phyloP scores from a whole-genome alignment of 306 rosid species.

The Inga leiocalycina region DNA sequence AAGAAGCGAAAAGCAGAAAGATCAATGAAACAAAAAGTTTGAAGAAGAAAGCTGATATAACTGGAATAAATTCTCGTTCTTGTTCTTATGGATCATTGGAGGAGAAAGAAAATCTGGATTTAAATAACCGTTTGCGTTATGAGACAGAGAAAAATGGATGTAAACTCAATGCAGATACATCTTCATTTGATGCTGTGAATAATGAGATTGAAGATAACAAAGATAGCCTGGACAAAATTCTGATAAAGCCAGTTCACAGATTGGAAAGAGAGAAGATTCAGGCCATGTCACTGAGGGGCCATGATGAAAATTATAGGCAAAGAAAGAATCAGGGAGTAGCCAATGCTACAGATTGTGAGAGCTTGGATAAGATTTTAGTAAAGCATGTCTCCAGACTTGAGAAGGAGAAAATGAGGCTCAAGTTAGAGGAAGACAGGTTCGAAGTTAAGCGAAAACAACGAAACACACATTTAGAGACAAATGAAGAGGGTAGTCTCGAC shows the following conservation, averaged over 20 bases:
- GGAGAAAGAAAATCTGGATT: slow-evolving; percentile 64
- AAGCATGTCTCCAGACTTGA: slow-evolving; percentile 81
- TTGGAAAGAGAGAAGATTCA: slow-evolving; percentile 70
- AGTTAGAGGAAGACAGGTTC: slow-evolving; percentile 41
- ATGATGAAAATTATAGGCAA: slow-evolving; percentile 36
- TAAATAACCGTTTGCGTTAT: slow-evolving; percentile 26
- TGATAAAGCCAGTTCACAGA: slow-evolving; percentile 66
- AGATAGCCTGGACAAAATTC: slow-evolving; percentile 63
- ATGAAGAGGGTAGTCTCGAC: slow-evolving; percentile 60
- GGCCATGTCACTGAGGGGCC: slow-evolving; percentile 46
- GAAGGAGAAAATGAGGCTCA: slow-evolving; percentile 67
- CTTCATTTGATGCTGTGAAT: background rate
- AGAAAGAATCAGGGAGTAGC: slow-evolving; percentile 44
- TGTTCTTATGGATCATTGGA: slow-evolving; percentile 17
- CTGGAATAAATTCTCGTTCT: background rate
- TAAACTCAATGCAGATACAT: background rate
- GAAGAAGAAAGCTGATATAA: slow-evolving; percentile 30
- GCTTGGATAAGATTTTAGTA: slow-evolving; percentile 75
- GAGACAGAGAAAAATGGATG: slow-evolving; percentile 32
- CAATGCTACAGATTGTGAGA: slow-evolving; percentile 53
- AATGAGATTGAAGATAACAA: slow-evolving; percentile 29
- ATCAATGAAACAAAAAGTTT: slow-evolving; percentile 30
- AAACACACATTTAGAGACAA: slow-evolving; percentile 35
- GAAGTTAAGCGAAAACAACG: slow-evolving; percentile 43
- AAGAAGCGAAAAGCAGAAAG: slow-evolving; percentile 72